Evolutionary conservation across 1,284 basidiomycete species (phyloP), one percentile per base, ranked within the genome.

Genomic region (Malassezia vespertilionis): DNA sequence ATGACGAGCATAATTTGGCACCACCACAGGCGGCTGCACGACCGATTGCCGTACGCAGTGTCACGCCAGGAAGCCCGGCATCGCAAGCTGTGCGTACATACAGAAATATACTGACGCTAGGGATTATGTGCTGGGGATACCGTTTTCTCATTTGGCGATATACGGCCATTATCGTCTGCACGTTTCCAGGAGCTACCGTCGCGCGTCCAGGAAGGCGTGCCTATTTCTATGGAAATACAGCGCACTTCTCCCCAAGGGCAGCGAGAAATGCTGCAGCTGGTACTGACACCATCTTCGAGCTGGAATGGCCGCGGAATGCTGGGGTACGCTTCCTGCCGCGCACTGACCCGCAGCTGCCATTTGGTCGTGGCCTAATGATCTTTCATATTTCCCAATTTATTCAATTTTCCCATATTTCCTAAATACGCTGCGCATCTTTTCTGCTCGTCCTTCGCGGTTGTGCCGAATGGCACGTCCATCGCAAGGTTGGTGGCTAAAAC

Each of bases 401-500:
- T 14, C 12, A 32, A n/a, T 5, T 33, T 17, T 7, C 17, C 8
- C 33, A 18, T 4, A 33, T 2, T 9, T 18, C 4, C 12, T n/a
- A 24, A n/a, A n/a, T n/a, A n/a, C n/a, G n/a, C n/a, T n/a, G n/a
- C n/a, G n/a, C n/a, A n/a, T n/a, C n/a, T n/a, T n/a, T n/a, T n/a
- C n/a, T n/a, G n/a, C n/a, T n/a, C n/a, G n/a, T n/a, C n/a, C n/a
- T n/a, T n/a, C n/a, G n/a, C n/a, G n/a, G n/a, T n/a, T n/a, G n/a
- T n/a, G n/a, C n/a, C n/a, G n/a, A n/a, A n/a, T n/a, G n/a, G n/a
- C n/a, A n/a, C n/a, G n/a, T n/a, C n/a, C n/a, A n/a, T n/a, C n/a
- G n/a, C n/a, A n/a, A n/a, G n/a, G n/a, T n/a, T 26, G 32, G 33
- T 24, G 26, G 33, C 57, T 63, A 46, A 65, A 75, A 81, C 75